Evolutionary conservation across 148 eudicot genomes (phyloP).

Genomic region (Nepenthes mirabilis): DNA sequence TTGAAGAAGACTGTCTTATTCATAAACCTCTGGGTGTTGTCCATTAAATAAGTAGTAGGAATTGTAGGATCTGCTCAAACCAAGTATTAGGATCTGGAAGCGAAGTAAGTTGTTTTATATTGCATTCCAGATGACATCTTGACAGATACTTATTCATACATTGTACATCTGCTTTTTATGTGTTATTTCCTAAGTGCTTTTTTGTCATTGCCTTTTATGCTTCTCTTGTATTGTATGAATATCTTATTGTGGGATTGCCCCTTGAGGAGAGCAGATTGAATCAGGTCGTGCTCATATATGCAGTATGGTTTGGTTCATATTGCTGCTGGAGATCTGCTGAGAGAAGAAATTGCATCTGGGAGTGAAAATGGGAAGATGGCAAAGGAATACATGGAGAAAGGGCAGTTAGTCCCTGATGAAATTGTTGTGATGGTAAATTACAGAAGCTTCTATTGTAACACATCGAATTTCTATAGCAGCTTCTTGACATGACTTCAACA

Average conservation of each 20-base stretch:
- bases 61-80: too few relatives aligned
- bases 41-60: too few relatives aligned
- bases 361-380: conserved; percentile 82
- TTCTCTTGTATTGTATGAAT: conserved; percentile 2
- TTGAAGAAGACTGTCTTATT: too few relatives aligned
- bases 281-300: conserved; percentile 40
- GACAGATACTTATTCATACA: too few relatives aligned
- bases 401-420: conserved; percentile 89
- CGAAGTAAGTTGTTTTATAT: too few relatives aligned
- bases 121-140: too few relatives aligned
- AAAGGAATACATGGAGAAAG: conserved; percentile 90
- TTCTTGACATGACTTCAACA: conserved; percentile 8
- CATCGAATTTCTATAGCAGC: conserved; percentile 1
- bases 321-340: conserved; percentile 90
- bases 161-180: neutral
- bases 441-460: neutral
- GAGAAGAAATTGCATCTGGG: conserved; percentile 77
- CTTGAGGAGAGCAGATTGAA: conserved; percentile 31
- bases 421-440: conserved; percentile 75
- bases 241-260: conserved; percentile 21
- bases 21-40: too few relatives aligned
- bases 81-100: too few relatives aligned
- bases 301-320: conserved; percentile 96
- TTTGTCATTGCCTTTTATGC: too few relatives aligned
- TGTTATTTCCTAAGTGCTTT: neutral